Conservation (phyloP, 345 rosid genomes). For the Fremontodendron californicum region DNA sequence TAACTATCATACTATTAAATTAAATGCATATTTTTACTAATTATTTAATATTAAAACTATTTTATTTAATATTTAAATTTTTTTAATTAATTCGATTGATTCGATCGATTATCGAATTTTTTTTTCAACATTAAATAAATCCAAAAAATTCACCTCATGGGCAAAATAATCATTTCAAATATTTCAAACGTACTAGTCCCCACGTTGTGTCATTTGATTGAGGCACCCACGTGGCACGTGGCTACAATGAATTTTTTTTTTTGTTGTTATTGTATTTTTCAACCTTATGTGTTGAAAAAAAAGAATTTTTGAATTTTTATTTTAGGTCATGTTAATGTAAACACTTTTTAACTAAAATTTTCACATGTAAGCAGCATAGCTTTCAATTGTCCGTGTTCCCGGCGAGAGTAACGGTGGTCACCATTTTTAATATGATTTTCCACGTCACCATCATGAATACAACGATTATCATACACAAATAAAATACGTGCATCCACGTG, state of each 20-base stretch:
- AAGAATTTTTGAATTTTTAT: not conserved
- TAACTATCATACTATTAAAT: too few relatives aligned
- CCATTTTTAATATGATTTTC: not conserved
- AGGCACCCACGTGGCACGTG: slow-evolving; percentile 38
- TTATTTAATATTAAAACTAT: too few relatives aligned
- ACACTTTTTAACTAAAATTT: not conserved
- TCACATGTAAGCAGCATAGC: slow-evolving; percentile 25
- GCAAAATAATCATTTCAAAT: not conserved
- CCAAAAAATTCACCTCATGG: not conserved
- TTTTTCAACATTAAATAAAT: too few relatives aligned
- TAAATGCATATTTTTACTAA: too few relatives aligned
- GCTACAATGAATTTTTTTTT: not conserved
- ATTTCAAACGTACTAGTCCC: slow-evolving; percentile 12
- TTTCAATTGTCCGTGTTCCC: slow-evolving; percentile 23
- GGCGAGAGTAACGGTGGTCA: slow-evolving; percentile 27
- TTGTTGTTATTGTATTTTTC: not conserved
- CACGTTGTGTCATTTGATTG: slow-evolving; percentile 24
- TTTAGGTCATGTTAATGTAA: not conserved
- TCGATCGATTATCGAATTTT: too few relatives aligned
- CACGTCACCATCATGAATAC: not conserved
- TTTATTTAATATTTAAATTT: too few relatives aligned
- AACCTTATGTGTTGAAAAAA: too few relatives aligned
- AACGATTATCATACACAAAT: not conserved
- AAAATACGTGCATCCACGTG: slow-evolving; percentile 17
- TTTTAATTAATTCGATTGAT: too few relatives aligned